Conservation (phyloP, 176 grass and related monocot species). For the Calamus simplicifolius region DNA sequence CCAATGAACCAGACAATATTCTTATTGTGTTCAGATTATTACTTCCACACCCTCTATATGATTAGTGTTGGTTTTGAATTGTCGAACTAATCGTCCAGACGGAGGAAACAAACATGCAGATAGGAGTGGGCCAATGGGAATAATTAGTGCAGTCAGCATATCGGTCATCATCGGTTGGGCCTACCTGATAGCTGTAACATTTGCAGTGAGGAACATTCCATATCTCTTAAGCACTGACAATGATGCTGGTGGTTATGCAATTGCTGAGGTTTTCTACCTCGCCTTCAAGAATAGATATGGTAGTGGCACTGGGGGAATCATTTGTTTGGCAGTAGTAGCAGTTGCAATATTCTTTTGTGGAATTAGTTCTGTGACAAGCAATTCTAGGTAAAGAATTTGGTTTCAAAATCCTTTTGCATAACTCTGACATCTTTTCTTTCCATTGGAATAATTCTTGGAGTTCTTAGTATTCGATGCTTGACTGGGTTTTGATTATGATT, state of each 20-base stretch:
- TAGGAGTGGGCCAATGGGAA: constrained; percentile 67
- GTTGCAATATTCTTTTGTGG: constrained; percentile 75
- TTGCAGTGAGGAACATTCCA: constrained; percentile 67
- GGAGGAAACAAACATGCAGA: constrained; percentile 76
- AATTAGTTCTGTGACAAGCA: constrained; percentile 74
- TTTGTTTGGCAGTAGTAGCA: constrained; percentile 54
- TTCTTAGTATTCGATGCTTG: too few relatives aligned
- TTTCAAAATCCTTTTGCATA: too few relatives aligned
- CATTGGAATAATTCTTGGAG: too few relatives aligned
- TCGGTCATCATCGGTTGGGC: constrained; percentile 72
- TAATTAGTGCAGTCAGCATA: constrained; percentile 62
- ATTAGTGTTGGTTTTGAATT: too few relatives aligned
- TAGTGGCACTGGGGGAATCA: constrained; percentile 50
- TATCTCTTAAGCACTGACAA: constrained; percentile 63
- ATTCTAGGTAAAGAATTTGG: constrained; percentile 43
- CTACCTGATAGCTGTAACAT: constrained; percentile 70
- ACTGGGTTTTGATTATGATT: too few relatives aligned
- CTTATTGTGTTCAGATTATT: too few relatives aligned
- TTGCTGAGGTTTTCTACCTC: constrained; percentile 76
- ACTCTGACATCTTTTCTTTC: too few relatives aligned
- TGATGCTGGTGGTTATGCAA: constrained; percentile 75
- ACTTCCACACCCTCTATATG: too few relatives aligned
- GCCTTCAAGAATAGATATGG: constrained; percentile 76
- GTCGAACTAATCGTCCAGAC: constrained; percentile 28
- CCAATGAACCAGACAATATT: too few relatives aligned